These are phyloP conservation scores for Didymella keratinophila DNA, from an alignment of 2,329 filamentous ascomycete genomes.

Conservation along the genomic window DNA sequence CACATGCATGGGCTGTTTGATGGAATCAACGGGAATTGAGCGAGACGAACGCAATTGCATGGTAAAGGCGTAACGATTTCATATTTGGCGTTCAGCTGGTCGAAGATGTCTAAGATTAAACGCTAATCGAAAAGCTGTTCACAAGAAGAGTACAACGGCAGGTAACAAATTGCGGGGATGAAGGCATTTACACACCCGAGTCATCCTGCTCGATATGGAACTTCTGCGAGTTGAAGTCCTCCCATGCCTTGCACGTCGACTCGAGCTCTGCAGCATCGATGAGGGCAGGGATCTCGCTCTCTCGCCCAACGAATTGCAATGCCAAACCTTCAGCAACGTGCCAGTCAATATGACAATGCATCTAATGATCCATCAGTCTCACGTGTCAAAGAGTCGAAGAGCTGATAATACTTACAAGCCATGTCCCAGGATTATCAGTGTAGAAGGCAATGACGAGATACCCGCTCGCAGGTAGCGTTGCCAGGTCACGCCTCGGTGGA, in stretches of 20 bases:
- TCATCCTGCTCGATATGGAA: conserved; percentile 13
- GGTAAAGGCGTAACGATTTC: not conserved
- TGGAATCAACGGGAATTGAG: conserved; percentile 9
- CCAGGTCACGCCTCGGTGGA: not conserved
- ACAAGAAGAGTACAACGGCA: not conserved
- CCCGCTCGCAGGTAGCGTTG: not conserved
- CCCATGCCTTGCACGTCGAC: conserved; percentile 8
- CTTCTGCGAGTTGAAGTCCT: conserved; percentile 1
- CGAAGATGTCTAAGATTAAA: not conserved
- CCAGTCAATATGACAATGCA: conserved; percentile 51
- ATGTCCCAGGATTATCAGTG: conserved; percentile 12
- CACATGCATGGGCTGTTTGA: conserved; percentile 47
- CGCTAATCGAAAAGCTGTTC: not conserved
- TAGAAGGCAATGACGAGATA: not conserved
- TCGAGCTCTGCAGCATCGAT: not conserved
- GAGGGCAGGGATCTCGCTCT: conserved; percentile 28
- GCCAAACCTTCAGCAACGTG: conserved; percentile 66
- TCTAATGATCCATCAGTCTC: conserved; percentile 19
- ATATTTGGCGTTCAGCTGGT: conserved; percentile 15
- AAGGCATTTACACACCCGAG: not conserved
- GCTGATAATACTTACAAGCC: conserved; percentile 24
- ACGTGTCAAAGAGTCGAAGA: too few relatives aligned
- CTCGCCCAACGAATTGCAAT: conserved; percentile 60
- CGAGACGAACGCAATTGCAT: not conserved
- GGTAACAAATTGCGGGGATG: not conserved